phyloP scores from a whole-genome alignment of 192 early-diverging fungal genomes.

The Umbelopsis sp. region DNA sequence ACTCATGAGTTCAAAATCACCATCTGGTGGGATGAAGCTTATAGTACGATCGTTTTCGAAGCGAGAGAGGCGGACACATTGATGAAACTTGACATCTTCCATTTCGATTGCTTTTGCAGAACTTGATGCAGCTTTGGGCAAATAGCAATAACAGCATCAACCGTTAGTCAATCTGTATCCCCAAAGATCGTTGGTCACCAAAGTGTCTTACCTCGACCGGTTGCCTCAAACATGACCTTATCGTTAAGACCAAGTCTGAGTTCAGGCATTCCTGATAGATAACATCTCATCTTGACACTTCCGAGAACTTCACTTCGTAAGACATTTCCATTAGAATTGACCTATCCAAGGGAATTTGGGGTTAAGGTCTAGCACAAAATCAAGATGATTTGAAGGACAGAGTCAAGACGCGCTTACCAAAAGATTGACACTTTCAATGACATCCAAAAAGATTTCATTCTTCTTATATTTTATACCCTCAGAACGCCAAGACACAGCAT shows the following conservation, averaged over 20 bases:
- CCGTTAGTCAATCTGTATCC: neutral
- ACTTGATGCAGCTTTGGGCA: slow-evolving; percentile 11
- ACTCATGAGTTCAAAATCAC: slow-evolving; percentile 78
- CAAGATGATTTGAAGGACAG: too few relatives aligned
- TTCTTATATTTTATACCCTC: slow-evolving; percentile 74
- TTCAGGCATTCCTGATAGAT: slow-evolving; percentile 87
- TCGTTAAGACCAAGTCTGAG: slow-evolving; percentile 84
- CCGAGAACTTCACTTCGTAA: slow-evolving; percentile 77
- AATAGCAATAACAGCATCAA: too few relatives aligned
- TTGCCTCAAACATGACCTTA: slow-evolving; percentile 93
- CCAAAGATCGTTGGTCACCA: neutral
- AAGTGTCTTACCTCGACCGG: slow-evolving; percentile 62
- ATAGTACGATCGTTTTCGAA: slow-evolving; percentile 91
- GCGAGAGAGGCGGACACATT: slow-evolving; percentile 84
- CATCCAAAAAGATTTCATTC: slow-evolving; percentile 78
- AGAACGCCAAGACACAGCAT: slow-evolving; percentile 70
- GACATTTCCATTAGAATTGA: slow-evolving; percentile 54
- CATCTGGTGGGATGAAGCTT: slow-evolving; percentile 82
- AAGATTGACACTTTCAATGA: slow-evolving; percentile 75
- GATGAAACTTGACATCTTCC: slow-evolving; percentile 91
- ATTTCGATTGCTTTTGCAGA: slow-evolving; percentile 79
- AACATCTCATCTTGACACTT: slow-evolving; percentile 83
- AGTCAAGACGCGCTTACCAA: slow-evolving; percentile 44
- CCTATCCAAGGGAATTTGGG: neutral
- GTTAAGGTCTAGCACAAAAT: neutral